These are phyloP conservation scores for Fermentozyma sake DNA, from an alignment of 1,139 yeast species.

Conservation along the genomic window DNA sequence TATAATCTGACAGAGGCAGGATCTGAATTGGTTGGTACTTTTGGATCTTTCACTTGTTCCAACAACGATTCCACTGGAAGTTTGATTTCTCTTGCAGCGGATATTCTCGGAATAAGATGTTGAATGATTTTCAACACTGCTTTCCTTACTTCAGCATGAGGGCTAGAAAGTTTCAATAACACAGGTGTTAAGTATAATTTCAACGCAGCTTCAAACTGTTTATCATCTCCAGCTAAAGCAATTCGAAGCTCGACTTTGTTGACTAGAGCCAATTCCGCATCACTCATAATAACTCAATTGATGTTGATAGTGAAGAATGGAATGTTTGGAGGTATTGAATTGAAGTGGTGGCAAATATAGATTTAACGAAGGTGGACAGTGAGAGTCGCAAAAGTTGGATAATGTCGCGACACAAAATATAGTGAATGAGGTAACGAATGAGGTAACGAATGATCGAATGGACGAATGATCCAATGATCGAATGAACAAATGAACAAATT, in stretches of 20 bases:
- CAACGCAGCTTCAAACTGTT: conserved; percentile 58
- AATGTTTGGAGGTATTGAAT: background rate
- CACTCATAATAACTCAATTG: conserved; percentile 31
- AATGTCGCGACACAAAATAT: no score
- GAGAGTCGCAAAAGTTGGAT: no score
- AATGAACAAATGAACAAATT: no score
- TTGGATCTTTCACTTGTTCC: conserved; percentile 58
- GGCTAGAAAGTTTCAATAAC: conserved; percentile 72
- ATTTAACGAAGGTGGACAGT: no score
- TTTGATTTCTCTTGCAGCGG: conserved; percentile 48
- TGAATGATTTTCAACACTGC: conserved; percentile 66
- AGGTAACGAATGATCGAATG: no score
- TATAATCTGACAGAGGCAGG: conserved; percentile 56
- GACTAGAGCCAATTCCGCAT: conserved; percentile 53
- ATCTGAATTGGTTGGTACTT: conserved; percentile 38
- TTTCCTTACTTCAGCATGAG: conserved; percentile 60
- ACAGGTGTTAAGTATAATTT: conserved; percentile 71
- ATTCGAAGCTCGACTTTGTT: conserved; percentile 80
- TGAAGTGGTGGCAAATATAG: no score
- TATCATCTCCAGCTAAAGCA: conserved; percentile 70
- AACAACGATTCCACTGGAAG: conserved; percentile 63
- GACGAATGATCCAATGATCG: no score
- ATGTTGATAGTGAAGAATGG: background rate
- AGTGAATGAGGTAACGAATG: no score
- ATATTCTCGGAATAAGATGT: conserved; percentile 63